Conservation (phyloP, 306 rosid genomes). For the Datisca glomerata region DNA sequence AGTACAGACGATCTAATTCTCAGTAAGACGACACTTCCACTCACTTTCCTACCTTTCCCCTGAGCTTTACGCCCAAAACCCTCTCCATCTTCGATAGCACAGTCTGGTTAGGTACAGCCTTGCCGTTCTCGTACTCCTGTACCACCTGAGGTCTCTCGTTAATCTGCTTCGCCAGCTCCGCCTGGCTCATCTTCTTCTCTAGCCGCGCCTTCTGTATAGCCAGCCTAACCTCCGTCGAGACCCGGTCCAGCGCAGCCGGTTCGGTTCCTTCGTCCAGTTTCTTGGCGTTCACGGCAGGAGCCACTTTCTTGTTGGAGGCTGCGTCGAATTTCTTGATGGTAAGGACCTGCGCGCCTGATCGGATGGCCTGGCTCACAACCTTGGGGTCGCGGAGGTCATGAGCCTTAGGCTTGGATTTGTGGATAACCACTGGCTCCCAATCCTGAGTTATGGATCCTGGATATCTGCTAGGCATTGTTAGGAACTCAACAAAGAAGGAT, state of each 20-base stretch:
- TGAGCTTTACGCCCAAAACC: constrained; percentile 58
- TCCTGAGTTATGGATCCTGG: constrained; percentile 54
- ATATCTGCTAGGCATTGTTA: constrained; percentile 54
- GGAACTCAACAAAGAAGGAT: neutral
- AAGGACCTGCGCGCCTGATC: constrained; percentile 43
- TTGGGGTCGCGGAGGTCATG: constrained; percentile 51
- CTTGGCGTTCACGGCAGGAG: constrained; percentile 31
- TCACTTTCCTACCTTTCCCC: constrained; percentile 52
- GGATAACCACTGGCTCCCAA: constrained; percentile 67
- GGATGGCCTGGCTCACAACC: constrained; percentile 62
- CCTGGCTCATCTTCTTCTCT: constrained; percentile 75
- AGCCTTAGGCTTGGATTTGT: constrained; percentile 42
- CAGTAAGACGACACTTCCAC: too few relatives aligned
- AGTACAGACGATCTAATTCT: too few relatives aligned
- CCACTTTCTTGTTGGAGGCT: constrained; percentile 44
- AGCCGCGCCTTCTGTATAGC: constrained; percentile 70
- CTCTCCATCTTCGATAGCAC: constrained; percentile 72
- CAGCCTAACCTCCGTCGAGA: constrained; percentile 42
- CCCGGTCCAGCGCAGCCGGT: constrained; percentile 65
- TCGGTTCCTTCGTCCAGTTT: constrained; percentile 69
- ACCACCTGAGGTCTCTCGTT: constrained; percentile 71
- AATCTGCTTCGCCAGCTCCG: constrained; percentile 63
- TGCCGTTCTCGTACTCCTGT: constrained; percentile 79
- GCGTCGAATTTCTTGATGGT: constrained; percentile 56
- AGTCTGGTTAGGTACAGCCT: constrained; percentile 62